These are phyloP conservation scores for Cronartium quercuum DNA, from an alignment of 1,284 basidiomycete genomes.

Conservation along the genomic window DNA sequence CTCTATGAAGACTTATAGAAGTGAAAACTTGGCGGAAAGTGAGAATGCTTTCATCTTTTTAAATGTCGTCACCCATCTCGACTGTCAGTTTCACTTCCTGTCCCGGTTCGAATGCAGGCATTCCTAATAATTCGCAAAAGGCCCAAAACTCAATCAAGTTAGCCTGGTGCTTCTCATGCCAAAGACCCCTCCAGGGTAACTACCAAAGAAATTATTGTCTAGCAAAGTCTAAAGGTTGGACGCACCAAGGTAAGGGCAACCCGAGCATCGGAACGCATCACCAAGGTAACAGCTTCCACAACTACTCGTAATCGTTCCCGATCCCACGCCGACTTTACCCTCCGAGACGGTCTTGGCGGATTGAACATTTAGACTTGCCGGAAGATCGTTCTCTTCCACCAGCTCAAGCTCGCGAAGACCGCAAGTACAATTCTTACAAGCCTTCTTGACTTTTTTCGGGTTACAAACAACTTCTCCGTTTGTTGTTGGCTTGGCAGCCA, in stretches of 20 bases:
- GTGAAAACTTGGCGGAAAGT: too few species aligned
- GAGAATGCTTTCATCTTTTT: too few species aligned
- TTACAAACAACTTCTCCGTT: constrained; percentile 58
- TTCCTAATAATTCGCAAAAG: constrained; percentile 55
- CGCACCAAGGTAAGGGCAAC: constrained; percentile 91
- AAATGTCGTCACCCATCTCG: constrained; percentile 74
- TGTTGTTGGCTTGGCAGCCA: constrained; percentile 59
- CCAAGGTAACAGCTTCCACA: constrained; percentile 98
- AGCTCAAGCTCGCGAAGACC: constrained; percentile 85
- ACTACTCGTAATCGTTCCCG: constrained; percentile 74
- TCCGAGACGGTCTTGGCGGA: constrained; percentile 51
- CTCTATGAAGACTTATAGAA: too few species aligned
- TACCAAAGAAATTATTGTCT: neutral
- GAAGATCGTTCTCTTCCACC: constrained; percentile 57
- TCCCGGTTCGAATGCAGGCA: constrained; percentile 96
- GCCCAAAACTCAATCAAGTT: neutral
- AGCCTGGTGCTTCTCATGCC: neutral
- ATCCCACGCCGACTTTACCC: constrained; percentile 61
- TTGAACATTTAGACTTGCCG: constrained; percentile 58
- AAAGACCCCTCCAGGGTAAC: neutral
- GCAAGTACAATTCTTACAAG: constrained; percentile 90
- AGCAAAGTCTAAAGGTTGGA: constrained; percentile 42
- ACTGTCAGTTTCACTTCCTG: constrained; percentile 74
- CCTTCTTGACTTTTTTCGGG: constrained; percentile 58
- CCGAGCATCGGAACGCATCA: constrained; percentile 91